These are phyloP conservation scores for Beverwykella pulmonaria DNA, from an alignment of 495 filamentous ascomycete genomes.

Conservation along the genomic window DNA sequence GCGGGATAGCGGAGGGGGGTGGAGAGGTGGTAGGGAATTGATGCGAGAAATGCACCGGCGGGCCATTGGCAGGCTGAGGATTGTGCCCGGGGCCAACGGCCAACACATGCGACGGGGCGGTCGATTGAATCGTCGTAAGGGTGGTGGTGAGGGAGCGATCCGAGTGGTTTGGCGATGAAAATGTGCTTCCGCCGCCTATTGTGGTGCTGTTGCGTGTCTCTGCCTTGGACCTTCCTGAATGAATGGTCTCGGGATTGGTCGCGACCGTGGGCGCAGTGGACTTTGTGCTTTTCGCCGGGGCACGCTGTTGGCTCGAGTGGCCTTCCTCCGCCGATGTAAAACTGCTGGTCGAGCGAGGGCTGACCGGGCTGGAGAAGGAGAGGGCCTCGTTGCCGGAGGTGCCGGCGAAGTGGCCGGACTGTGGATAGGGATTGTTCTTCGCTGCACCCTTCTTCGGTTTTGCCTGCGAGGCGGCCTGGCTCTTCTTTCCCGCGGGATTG, in stretches of 20 bases:
- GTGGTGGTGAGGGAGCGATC: constrained; percentile 92
- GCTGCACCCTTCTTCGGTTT: constrained; percentile 64
- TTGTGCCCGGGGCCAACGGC: constrained; percentile 42
- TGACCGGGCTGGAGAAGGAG: constrained; percentile 56
- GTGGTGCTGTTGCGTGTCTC: constrained; percentile 69
- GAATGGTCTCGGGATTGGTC: constrained; percentile 73
- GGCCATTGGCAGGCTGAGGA: constrained; percentile 40
- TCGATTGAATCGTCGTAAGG: constrained; percentile 92
- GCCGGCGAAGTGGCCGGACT: constrained; percentile 58
- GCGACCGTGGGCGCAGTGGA: constrained; percentile 78
- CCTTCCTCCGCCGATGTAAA: constrained; percentile 46
- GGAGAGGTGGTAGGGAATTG: constrained; percentile 74
- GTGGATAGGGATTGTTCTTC: constrained; percentile 84
- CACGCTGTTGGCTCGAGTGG: constrained; percentile 47
- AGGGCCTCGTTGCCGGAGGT: constrained; percentile 57
- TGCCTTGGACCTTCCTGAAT: constrained; percentile 78
- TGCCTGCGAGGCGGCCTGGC: constrained; percentile 46
- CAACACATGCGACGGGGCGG: constrained; percentile 67
- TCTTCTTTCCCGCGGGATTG: constrained; percentile 56
- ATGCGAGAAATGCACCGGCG: constrained; percentile 75
- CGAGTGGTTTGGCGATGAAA: constrained; percentile 91
- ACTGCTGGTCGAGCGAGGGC: constrained; percentile 48
- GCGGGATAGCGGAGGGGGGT: constrained; percentile 74
- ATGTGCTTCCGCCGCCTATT: constrained; percentile 79
- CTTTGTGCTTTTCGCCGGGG: constrained; percentile 64